Evolutionary conservation across 2,329 filamentous ascomycete species (phyloP), one percentile per base, ranked within the genome.

Genomic region (Chrysoporthe deuterocubensis): DNA sequence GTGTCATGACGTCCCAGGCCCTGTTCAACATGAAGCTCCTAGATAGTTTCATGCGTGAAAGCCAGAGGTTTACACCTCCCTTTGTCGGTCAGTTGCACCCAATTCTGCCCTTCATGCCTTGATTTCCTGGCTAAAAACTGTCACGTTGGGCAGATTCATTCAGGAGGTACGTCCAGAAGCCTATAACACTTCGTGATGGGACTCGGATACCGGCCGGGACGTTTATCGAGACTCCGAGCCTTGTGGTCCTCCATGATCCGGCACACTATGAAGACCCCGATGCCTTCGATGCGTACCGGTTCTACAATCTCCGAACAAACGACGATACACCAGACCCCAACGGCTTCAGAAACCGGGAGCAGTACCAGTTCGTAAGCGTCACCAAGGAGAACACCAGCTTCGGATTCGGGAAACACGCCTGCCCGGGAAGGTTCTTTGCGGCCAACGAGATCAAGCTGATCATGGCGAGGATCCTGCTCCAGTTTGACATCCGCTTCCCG

Each of bases 111-210:
- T 5, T 18, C 1, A 26, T 4, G 7, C 4, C 26, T 54, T 32
- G 1, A 16, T 18, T 21, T 34, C 3, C 1, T 14, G 2, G 13
- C 50, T 54, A 5, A 54, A 2, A 8, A 4, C 4, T 37, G 4
- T 32, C 7, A 3, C 37, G 9, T 40, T 5, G 37, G 2, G 5
- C n/a, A 66, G 37, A 80, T 1, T 80, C 82, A 1, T 84, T 85
- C 72, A 75, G 75, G n/a, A 81, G 83, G 59, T 83, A 81, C 68
- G 82, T 83, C 8, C 74, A 83, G 42, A 79, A 81, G 68, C 78
- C 81, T 7, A 79, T 86, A 69, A 81, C 81, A 1, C 80, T 85
- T 4, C 82, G 82, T 34, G 83, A 85, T 70, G 84, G 84, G 32
- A 82, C 84, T 44, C 79, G 80, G 37, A 76, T 82, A 5, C 79